Percentiles rank a stretch among this genome's conserved stretches.
Conservation (phyloP, 805 yeast genomes). For the Starmerella scarabaei region DNA sequence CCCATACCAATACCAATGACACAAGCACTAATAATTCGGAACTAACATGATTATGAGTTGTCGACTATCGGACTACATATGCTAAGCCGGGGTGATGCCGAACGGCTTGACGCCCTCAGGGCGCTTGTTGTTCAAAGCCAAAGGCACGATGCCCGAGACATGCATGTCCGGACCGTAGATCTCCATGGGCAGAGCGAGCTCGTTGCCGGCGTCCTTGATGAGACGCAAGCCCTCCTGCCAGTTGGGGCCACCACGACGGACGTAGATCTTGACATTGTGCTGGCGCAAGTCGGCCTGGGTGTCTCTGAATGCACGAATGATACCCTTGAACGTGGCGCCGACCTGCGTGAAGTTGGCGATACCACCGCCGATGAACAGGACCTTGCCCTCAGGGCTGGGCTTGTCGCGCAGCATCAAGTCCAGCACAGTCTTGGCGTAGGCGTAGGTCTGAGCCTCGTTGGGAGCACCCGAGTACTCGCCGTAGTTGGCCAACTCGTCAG, state of each 20-base stretch:
- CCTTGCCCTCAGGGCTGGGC: slow-evolving; percentile 32
- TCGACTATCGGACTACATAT: no score
- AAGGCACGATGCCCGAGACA: slow-evolving; percentile 36
- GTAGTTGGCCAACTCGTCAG: slow-evolving; percentile 35
- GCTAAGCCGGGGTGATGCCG: slow-evolving; percentile 24
- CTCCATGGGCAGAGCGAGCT: slow-evolving; percentile 35
- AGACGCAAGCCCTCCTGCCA: slow-evolving; percentile 39
- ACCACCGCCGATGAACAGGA: slow-evolving; percentile 36
- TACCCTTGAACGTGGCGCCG: slow-evolving; percentile 38
- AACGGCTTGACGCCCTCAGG: slow-evolving; percentile 31
- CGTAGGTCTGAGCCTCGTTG: slow-evolving; percentile 35
- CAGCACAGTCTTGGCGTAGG: slow-evolving; percentile 36
- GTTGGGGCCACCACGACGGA: slow-evolving; percentile 38
- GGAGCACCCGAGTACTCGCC: slow-evolving; percentile 40
- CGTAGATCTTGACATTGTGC: slow-evolving; percentile 33
- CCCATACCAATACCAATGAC: no score
- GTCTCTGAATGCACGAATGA: slow-evolving; percentile 36
- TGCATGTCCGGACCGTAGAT: slow-evolving; percentile 41
- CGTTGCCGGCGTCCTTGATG: slow-evolving; percentile 34
- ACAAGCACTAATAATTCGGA: no score
- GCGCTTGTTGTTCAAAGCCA: slow-evolving; percentile 32
- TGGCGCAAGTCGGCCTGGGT: slow-evolving; percentile 28
- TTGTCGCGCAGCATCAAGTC: slow-evolving; percentile 35
- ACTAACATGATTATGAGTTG: no score
- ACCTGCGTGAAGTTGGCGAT: slow-evolving; percentile 38